Evolutionary conservation across 345 rosid genomes (phyloP), one percentile per base, ranked within the genome.

Genomic region (Lepidium aucheri): DNA sequence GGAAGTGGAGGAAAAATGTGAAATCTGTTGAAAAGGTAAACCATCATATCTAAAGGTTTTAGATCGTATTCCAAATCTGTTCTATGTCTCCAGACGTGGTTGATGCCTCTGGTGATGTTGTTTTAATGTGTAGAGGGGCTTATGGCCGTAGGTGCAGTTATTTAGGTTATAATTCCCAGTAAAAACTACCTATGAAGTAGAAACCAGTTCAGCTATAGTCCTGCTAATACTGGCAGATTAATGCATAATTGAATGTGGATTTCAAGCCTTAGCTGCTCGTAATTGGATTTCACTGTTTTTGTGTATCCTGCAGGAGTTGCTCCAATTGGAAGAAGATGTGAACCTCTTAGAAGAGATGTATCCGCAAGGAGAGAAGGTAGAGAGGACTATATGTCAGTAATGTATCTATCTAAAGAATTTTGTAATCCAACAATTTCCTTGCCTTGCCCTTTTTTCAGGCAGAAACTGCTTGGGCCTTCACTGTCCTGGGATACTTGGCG

Each of bases 291-390:
- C 38, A 38, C 43, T 60, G 32, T 46, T 15, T 60, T 52, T 14
- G 6, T 73, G 70, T 53, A 70, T 20, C 60, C 55, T 79, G 63
- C 80, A 90, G 97, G 98, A 93, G 69, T 72, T 93, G 81, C 87
- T 84, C 72, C 96, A 84, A 65, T 68, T 93, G 72, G 98, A 93
- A 75, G 98, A 93, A 80, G 98, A 93, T 69, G 98, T 90, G 56
- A 90, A 90, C 57, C 90, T 93, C 63, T 74, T 93, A 53, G 97
- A 93, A 77, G 98, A 93, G 82, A 63, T 86, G 90, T 90, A 90
- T 62, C 98, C 98, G 53, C 98, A 90, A 81, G 98, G 98, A 72
- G 98, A 93, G 68, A 81, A 86, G 91, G 97, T 90, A 67, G 49
- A 66, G 49, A 66, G 51, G 34, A 46, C 53, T 38, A 7, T 32